Evolutionary conservation across 2,329 filamentous ascomycete species (phyloP).

Genomic region (Monosporascus cannonballus): DNA sequence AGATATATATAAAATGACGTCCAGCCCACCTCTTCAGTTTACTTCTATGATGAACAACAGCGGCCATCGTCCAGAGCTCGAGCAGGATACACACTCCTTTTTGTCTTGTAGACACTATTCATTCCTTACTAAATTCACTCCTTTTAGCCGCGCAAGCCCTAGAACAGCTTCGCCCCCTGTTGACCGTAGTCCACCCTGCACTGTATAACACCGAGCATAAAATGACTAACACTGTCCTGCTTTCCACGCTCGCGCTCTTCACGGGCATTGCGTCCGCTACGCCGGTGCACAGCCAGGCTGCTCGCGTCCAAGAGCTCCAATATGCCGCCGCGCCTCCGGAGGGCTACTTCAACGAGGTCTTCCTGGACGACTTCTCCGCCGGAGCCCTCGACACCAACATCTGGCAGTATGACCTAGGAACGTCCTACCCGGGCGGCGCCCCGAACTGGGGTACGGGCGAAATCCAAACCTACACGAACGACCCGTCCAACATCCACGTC

Average conservation of each 20-base stretch:
- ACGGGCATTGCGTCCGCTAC: background rate
- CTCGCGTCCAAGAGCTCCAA: background rate
- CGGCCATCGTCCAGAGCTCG: background rate
- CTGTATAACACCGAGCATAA: background rate
- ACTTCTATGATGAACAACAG: too few species aligned
- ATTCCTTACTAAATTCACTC: background rate
- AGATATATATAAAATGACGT: background rate
- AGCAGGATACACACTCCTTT: background rate
- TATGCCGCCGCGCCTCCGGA: background rate
- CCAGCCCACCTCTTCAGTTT: background rate
- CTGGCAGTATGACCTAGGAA: conserved; percentile 40
- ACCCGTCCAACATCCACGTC: conserved; percentile 33
- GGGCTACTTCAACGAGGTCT: background rate
- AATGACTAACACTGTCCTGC: background rate
- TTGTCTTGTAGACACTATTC: background rate
- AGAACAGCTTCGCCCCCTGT: background rate
- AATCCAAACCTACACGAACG: conserved; percentile 38
- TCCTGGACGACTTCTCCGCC: conserved; percentile 30
- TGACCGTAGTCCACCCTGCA: background rate
- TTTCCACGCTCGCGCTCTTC: background rate
- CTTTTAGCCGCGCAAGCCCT: background rate
- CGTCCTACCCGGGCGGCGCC: conserved; percentile 38
- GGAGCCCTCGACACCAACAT: conserved; percentile 28
- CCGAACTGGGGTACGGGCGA: conserved; percentile 44
- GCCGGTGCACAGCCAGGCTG: background rate